phyloP scores from a whole-genome alignment of 495 filamentous ascomycete genomes.

The Massariosphaeria phaeospora region DNA sequence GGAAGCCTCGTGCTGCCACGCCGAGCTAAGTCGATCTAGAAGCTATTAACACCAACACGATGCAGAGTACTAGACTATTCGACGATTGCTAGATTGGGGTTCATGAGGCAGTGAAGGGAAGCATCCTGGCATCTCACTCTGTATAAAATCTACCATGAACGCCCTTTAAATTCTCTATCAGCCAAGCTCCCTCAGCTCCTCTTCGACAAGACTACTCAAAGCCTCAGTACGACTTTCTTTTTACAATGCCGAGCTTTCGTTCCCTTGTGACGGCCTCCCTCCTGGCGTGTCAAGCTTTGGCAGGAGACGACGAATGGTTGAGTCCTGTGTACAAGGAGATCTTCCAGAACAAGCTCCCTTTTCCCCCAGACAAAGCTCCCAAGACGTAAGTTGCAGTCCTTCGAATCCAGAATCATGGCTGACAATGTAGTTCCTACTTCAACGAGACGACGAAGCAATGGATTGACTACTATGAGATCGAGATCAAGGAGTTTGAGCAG shows the following conservation, averaged over 20 bases:
- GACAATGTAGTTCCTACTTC: slow-evolving; percentile 24
- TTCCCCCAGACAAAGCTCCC: slow-evolving; percentile 46
- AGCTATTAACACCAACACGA: neutral
- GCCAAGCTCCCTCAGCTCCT: neutral
- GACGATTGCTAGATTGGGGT: neutral
- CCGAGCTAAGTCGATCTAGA: neutral
- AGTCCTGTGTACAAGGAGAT: slow-evolving; percentile 45
- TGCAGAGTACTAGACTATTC: neutral
- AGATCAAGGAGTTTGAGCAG: slow-evolving; percentile 45
- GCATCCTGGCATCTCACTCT: neutral
- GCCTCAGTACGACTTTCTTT: neutral
- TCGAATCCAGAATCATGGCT: neutral
- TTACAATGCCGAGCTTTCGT: slow-evolving; percentile 11
- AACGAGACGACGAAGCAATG: slow-evolving; percentile 32
- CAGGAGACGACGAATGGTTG: slow-evolving; percentile 27
- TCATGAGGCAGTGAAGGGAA: no score
- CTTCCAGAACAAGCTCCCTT: slow-evolving; percentile 47
- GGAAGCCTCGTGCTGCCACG: neutral
- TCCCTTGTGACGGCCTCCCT: slow-evolving; percentile 8
- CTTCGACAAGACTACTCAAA: neutral
- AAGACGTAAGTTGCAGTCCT: slow-evolving; percentile 8
- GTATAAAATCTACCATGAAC: neutral
- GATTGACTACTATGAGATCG: slow-evolving; percentile 48
- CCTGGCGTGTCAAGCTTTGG: slow-evolving; percentile 12
- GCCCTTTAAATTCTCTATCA: neutral